phyloP scores from a whole-genome alignment of 2,329 filamentous ascomycete genomes.

The Westerdykella aurantiaca region DNA sequence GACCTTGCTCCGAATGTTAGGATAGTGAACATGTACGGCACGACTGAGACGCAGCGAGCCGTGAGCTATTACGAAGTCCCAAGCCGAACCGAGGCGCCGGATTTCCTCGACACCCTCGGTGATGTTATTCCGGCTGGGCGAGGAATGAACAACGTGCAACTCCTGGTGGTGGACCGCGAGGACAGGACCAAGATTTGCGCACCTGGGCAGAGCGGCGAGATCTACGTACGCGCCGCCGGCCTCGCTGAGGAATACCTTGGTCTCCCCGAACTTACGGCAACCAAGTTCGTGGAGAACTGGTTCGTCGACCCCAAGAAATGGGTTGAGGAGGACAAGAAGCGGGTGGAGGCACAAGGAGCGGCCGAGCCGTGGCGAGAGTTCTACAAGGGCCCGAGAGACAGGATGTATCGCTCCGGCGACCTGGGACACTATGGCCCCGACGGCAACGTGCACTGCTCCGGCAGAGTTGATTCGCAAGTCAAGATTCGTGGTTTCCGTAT shows the following conservation, averaged over 20 bases:
- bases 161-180: slow-evolving; percentile 72
- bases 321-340: slow-evolving; percentile 57
- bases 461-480: slow-evolving; percentile 80
- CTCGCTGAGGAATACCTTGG: slow-evolving; percentile 76
- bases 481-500: slow-evolving; percentile 96
- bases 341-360: slow-evolving; percentile 42
- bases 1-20: slow-evolving; percentile 66
- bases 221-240: slow-evolving; percentile 75
- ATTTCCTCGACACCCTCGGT: slow-evolving; percentile 58
- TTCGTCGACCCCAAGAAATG: slow-evolving; percentile 71
- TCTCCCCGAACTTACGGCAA: slow-evolving; percentile 53
- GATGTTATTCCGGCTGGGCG: slow-evolving; percentile 77
- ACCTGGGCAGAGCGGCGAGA: slow-evolving; percentile 77
- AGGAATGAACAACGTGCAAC: slow-evolving; percentile 84
- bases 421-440: slow-evolving; percentile 67
- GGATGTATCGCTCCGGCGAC: slow-evolving; percentile 83
- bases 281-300: slow-evolving; percentile 82
- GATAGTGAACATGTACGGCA: slow-evolving; percentile 84
- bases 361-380: slow-evolving; percentile 70
- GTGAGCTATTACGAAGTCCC: slow-evolving; percentile 81
- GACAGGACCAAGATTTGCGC: slow-evolving; percentile 65
- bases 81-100: slow-evolving; percentile 57
- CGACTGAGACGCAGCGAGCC: slow-evolving; percentile 75
- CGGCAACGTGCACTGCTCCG: slow-evolving; percentile 71
- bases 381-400: slow-evolving; percentile 76